phyloP scores from a whole-genome alignment of 306 rosid species.

The Lathyrus aphaca region DNA sequence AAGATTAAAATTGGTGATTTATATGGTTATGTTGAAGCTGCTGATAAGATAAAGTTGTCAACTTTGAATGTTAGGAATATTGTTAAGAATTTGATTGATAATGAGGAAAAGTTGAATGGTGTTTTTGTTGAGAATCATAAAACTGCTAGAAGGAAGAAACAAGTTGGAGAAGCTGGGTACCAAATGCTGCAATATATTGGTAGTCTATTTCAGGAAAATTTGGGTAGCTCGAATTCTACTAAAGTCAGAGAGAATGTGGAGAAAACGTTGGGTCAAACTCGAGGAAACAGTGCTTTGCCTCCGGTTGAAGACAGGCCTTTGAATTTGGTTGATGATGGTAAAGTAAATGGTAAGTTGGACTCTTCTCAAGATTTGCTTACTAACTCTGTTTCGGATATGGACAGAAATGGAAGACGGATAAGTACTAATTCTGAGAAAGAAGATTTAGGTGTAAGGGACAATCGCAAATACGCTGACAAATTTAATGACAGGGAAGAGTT shows the following conservation, averaged over 20 bases:
- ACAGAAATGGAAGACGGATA: slow-evolving; percentile 41
- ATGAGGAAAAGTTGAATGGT: slow-evolving; percentile 50
- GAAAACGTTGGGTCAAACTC: slow-evolving; percentile 46
- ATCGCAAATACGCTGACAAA: slow-evolving; percentile 32
- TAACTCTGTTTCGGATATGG: slow-evolving; percentile 40
- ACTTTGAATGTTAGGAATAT: slow-evolving; percentile 54
- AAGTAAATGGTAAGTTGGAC: slow-evolving; percentile 40
- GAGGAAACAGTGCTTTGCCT: slow-evolving; percentile 35
- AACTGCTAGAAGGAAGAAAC: slow-evolving; percentile 60
- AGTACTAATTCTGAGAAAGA: slow-evolving; percentile 41
- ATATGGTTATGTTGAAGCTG: slow-evolving; percentile 55
- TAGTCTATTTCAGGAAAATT: slow-evolving; percentile 61
- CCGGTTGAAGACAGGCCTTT: slow-evolving; percentile 37
- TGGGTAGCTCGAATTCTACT: slow-evolving; percentile 47
- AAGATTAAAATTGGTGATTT: slow-evolving; percentile 62
- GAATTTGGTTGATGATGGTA: slow-evolving; percentile 43
- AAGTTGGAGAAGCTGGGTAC: slow-evolving; percentile 57
- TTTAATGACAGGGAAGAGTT: slow-evolving; percentile 44
- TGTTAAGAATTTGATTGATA: slow-evolving; percentile 47
- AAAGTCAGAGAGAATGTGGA: slow-evolving; percentile 54
- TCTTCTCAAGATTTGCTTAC: slow-evolving; percentile 41
- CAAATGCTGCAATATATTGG: slow-evolving; percentile 64
- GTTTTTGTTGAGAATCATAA: slow-evolving; percentile 58
- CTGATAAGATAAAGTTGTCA: slow-evolving; percentile 50
- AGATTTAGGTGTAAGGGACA: slow-evolving; percentile 41